These are phyloP conservation scores for Plasmodium gonderi DNA, from an alignment of 169 alveolate genomes.

Conservation along the genomic window DNA sequence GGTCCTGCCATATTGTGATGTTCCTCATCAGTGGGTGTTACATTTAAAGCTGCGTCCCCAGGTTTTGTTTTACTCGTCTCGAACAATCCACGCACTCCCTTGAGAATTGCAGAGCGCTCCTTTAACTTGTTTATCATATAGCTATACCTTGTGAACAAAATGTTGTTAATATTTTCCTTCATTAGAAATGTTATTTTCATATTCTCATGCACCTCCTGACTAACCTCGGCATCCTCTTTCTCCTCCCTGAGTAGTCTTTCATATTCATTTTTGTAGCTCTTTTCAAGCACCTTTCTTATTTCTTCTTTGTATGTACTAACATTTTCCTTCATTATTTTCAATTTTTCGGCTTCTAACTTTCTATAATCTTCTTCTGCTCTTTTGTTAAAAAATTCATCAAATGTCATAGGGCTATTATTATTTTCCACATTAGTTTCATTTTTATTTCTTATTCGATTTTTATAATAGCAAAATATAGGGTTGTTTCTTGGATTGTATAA, in stretches of 20 bases:
- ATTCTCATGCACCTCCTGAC: slow-evolving; percentile 42
- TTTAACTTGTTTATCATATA: slow-evolving; percentile 66
- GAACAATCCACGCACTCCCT: not conserved
- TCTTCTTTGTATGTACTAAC: slow-evolving; percentile 7
- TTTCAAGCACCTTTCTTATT: slow-evolving; percentile 34
- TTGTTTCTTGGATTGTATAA: not conserved
- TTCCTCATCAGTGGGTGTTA: not conserved
- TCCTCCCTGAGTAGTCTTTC: slow-evolving; percentile 42
- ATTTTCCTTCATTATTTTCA: slow-evolving; percentile 50
- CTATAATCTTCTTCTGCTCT: slow-evolving; percentile 51
- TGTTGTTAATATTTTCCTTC: slow-evolving; percentile 62
- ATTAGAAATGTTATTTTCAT: slow-evolving; percentile 54
- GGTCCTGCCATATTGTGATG: not conserved
- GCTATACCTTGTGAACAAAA: slow-evolving; percentile 64
- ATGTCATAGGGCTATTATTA: not conserved
- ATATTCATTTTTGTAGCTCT: slow-evolving; percentile 58
- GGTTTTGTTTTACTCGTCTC: not conserved
- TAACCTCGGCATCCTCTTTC: slow-evolving; percentile 44
- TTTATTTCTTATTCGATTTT: not conserved
- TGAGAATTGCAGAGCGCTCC: slow-evolving; percentile 50
- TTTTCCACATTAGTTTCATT: not conserved
- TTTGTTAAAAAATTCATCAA: slow-evolving; percentile 69
- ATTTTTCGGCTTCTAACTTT: slow-evolving; percentile 61
- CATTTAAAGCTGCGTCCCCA: not conserved
- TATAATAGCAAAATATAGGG: not conserved